Percentiles rank a stretch among this genome's conserved stretches.
These are phyloP conservation scores for Protomyces pachydermus DNA, from an alignment of 1,139 yeast genomes.

Conservation along the genomic window DNA sequence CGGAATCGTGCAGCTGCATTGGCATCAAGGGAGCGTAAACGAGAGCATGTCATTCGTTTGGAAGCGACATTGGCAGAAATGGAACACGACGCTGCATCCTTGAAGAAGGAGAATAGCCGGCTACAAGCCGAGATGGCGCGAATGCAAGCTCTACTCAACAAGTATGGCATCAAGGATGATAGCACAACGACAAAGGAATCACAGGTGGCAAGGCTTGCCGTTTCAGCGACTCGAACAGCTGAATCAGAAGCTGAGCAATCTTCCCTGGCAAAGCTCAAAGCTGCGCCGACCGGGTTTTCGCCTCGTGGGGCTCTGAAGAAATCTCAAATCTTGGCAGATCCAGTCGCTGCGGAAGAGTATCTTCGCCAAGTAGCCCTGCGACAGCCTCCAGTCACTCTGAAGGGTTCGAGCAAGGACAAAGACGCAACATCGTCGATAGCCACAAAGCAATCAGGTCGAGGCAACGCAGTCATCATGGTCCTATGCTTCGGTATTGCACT, in stretches of 20 bases:
- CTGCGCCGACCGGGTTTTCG: slow-evolving; percentile 25
- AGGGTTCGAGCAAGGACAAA: background rate
- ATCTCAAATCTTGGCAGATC: slow-evolving; percentile 17
- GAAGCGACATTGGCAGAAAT: slow-evolving; percentile 12
- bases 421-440: background rate
- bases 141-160: slow-evolving; percentile 3
- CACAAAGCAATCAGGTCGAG: slow-evolving; percentile 6
- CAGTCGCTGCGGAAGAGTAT: slow-evolving; percentile 16
- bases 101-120: background rate
- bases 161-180: background rate
- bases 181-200: background rate
- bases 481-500: slow-evolving; percentile 23
- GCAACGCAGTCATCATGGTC: slow-evolving; percentile 16
- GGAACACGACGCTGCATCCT: slow-evolving; percentile 3
- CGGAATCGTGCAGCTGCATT: slow-evolving; percentile 26
- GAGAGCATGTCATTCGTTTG: slow-evolving; percentile 22
- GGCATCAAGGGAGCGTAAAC: slow-evolving; percentile 22
- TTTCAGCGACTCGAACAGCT: background rate
- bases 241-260: background rate
- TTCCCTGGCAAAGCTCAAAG: background rate
- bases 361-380: slow-evolving; percentile 7
- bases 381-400: background rate
- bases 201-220: background rate
- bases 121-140: slow-evolving; percentile 10
- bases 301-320: slow-evolving; percentile 24